Evolutionary conservation across 2,329 filamentous ascomycete genomes (phyloP), one percentile per base, ranked within the genome.

Genomic region (Lecanicillium sp.): DNA sequence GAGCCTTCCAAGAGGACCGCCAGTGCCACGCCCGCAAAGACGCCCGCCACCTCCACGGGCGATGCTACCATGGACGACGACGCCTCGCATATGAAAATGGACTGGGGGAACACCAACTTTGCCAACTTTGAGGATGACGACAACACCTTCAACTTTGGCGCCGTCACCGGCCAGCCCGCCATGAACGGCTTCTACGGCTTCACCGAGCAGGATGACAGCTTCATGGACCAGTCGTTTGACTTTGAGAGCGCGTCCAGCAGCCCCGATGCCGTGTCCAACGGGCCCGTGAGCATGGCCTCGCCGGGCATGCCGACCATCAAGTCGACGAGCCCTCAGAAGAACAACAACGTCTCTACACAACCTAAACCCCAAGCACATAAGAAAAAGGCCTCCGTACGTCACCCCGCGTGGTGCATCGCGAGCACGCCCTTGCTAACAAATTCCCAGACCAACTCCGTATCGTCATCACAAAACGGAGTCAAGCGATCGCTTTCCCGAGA

Each of bases 241-340:
- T 82, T 83, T 57, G 73, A 76, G 14, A 79, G 77, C 55, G 74
- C 74, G 8, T 74, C 77, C 2, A 79, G 73, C 55, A 84, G 78
- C 51, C 78, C 80, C 5, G 72, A 69, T 48, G 67, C 64, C 8
- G 40, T 57, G 12, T 57, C 53, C 27, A 54, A 49, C 10, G 52
- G 50, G 12, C 59, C 53, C 29, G 44, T 52, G 9, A 59, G 67
- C 47, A 68, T 73, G 53, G 65, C 68, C 8, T 75, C 71, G 6
- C 66, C 67, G n/a, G 59, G 57, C 39, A 73, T 71, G 66, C 63
- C 67, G 26, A 65, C 58, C 23, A 65, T 67, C 51, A 67, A 70
- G 51, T 60, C 64, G 2, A 61, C 65, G 42, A 62, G 56, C 44
- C 55, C 61, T 4, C 49, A 51, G 24, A 54, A 52, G 14, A 61